These are phyloP conservation scores for Aquilaria agallochum DNA, from an alignment of 441 rosid species.

Conservation along the genomic window DNA sequence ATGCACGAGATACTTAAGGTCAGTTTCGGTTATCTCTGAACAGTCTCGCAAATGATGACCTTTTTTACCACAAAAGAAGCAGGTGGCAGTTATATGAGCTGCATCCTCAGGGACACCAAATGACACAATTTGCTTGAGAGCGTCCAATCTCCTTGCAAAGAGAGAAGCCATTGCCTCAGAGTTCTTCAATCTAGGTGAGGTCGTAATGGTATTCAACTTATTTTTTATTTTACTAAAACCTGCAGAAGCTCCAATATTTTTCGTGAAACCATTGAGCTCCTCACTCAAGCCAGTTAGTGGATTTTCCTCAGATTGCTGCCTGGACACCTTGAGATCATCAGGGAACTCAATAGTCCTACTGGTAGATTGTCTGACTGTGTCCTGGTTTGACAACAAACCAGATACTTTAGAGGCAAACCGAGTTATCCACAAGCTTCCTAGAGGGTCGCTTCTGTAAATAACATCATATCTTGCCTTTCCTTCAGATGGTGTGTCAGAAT, in stretches of 20 bases:
- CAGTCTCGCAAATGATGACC: constrained; percentile 66
- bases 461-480: constrained; percentile 28
- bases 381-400: constrained; percentile 20
- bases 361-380: constrained; percentile 6
- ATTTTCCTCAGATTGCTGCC: constrained; percentile 20
- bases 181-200: constrained; percentile 36
- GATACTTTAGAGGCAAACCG: constrained; percentile 54
- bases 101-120: constrained; percentile 29
- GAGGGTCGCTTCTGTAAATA: constrained; percentile 36
- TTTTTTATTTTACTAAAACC: constrained; percentile 25
- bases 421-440: constrained; percentile 70
- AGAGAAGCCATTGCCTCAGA: constrained; percentile 63
- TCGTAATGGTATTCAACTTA: constrained; percentile 24
- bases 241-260: constrained; percentile 24
- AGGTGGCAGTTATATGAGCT: constrained; percentile 27
- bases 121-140: constrained; percentile 48
- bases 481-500: constrained; percentile 31
- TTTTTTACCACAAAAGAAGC: constrained; percentile 73
- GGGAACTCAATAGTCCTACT: constrained; percentile 22
- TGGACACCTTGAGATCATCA: constrained; percentile 18
- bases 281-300: constrained; percentile 8
- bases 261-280: constrained; percentile 20
- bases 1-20: constrained; percentile 51
- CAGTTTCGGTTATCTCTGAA: constrained; percentile 50
- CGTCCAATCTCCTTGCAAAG: constrained; percentile 75